Conservation (phyloP, 495 filamentous ascomycete species). For the Cercophora sp. region DNA sequence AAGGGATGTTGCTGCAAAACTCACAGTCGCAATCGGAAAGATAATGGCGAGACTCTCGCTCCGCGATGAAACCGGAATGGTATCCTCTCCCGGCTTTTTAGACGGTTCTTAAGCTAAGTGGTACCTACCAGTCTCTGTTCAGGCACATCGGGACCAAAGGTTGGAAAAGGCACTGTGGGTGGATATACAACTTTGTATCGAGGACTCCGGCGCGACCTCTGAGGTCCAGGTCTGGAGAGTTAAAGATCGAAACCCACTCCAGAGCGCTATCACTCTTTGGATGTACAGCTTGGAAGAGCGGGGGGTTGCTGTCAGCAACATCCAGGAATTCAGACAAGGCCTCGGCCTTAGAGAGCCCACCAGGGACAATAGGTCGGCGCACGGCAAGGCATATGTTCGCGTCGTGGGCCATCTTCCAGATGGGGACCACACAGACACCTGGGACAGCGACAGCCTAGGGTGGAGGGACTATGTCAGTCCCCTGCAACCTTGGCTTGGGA, state of each 20-base stretch:
- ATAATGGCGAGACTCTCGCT: neutral
- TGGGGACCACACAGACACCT: no score
- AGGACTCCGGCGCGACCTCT: no score
- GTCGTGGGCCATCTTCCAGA: neutral
- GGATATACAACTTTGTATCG: no score
- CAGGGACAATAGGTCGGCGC: neutral
- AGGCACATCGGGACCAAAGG: neutral
- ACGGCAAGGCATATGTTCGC: neutral
- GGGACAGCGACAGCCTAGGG: no score
- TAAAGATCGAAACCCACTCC: neutral
- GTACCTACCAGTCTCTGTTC: neutral
- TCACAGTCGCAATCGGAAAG: neutral
- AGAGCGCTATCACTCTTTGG: conserved; percentile 1
- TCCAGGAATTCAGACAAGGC: neutral
- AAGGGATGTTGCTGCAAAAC: neutral
- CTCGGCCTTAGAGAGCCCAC: no score
- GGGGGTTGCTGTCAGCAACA: neutral
- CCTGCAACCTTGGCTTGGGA: no score
- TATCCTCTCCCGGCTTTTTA: no score
- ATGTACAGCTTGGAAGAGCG: neutral
- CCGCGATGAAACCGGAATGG: no score
- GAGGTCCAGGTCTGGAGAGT: no score
- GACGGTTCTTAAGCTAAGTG: neutral
- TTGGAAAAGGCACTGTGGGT: neutral
- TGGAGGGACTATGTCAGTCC: no score